Conservation (phyloP, 129 eudicot genomes). For the Arctium lappa region DNA sequence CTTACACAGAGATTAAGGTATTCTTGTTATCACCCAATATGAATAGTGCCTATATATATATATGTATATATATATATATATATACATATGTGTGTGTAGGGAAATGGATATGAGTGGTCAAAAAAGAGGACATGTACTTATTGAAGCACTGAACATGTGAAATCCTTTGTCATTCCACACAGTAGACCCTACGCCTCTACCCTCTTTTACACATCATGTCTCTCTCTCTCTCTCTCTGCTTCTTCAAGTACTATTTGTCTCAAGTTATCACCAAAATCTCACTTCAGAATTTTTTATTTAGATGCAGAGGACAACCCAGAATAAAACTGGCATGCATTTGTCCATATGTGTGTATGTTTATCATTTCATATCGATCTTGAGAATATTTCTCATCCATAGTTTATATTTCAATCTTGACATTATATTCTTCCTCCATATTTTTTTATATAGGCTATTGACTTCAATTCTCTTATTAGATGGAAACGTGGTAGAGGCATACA, state of each 20-base stretch:
- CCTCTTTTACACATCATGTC: too few relatives aligned
- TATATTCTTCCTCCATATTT: background rate
- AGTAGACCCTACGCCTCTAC: too few relatives aligned
- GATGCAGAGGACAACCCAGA: background rate
- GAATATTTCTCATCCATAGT: background rate
- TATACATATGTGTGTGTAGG: too few relatives aligned
- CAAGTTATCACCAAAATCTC: too few relatives aligned
- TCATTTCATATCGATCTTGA: background rate
- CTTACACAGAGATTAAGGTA: background rate
- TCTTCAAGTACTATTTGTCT: too few relatives aligned
- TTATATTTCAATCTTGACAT: background rate
- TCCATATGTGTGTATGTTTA: background rate
- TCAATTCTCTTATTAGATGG: background rate
- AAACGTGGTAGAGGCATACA: background rate
- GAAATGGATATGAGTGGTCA: too few relatives aligned
- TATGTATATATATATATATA: too few relatives aligned
- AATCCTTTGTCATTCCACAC: too few relatives aligned
- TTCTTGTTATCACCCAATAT: background rate
- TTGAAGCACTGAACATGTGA: too few relatives aligned
- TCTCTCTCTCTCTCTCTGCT: too few relatives aligned
- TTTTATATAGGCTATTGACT: background rate
- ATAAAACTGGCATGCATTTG: background rate
- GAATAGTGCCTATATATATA: background rate
- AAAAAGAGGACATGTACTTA: too few relatives aligned
- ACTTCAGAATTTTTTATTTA: too few relatives aligned